Evolutionary conservation across 2,329 filamentous ascomycete species (phyloP).

Genomic region (Magnaporthales sp.): DNA sequence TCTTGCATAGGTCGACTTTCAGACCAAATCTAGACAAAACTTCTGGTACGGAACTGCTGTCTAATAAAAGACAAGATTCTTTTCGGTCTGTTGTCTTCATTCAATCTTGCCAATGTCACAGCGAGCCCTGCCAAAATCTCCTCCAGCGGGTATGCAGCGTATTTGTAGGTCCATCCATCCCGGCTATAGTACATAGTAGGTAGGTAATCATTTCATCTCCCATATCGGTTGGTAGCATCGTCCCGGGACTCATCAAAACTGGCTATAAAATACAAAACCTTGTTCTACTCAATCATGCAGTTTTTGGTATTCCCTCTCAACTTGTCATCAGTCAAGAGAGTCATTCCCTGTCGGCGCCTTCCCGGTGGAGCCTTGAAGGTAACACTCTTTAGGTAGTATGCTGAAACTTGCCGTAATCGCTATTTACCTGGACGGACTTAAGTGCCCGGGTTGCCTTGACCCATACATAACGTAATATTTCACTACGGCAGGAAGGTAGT

Average conservation of each 20-base stretch:
- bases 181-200: too few relatives aligned
- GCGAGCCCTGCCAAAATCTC: not conserved
- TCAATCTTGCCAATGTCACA: too few relatives aligned
- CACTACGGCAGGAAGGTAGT: too few relatives aligned
- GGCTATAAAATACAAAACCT: not conserved
- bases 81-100: not conserved
- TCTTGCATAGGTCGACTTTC: not conserved
- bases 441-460: not conserved
- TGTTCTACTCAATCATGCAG: not conserved
- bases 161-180: not conserved
- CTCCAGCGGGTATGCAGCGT: not conserved
- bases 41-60: too few relatives aligned
- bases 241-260: not conserved
- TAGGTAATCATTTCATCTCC: not conserved
- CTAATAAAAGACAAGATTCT: too few relatives aligned
- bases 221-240: not conserved
- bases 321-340: not conserved
- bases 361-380: not conserved
- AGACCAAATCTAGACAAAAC: not conserved
- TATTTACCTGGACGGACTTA: not conserved
- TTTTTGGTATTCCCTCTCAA: not conserved
- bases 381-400: not conserved
- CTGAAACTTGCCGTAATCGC: not conserved
- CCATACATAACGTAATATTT: too few relatives aligned
- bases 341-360: not conserved